These are phyloP conservation scores for Cladochytrium replicatum DNA, from an alignment of 192 early-diverging fungal genomes.

Conservation along the genomic window DNA sequence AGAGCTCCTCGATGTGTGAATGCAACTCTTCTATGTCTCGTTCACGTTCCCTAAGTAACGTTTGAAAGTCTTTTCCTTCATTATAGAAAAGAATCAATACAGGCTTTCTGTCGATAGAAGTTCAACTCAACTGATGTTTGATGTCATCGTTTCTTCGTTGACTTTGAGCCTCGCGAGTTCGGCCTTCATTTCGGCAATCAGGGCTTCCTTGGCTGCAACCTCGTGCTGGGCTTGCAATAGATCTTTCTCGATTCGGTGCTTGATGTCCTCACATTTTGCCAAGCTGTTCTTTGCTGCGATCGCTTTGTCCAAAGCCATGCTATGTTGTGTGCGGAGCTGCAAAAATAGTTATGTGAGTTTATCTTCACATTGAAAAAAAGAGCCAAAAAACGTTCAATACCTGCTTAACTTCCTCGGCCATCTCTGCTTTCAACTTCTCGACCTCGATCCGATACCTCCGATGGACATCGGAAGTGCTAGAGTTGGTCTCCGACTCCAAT, in stretches of 20 bases:
- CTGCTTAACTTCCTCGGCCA: conserved; percentile 41
- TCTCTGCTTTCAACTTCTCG: conserved; percentile 35
- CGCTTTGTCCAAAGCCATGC: conserved; percentile 38
- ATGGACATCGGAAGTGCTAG: conserved; percentile 30
- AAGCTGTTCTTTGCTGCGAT: conserved; percentile 23
- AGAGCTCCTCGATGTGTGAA: conserved; percentile 11
- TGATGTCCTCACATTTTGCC: conserved; percentile 12
- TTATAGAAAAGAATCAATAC: neutral
- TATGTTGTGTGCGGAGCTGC: conserved; percentile 40
- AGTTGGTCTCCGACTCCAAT: conserved; percentile 41
- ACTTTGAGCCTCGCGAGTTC: conserved; percentile 34
- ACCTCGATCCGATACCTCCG: conserved; percentile 41
- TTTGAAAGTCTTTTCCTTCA: too few relatives aligned
- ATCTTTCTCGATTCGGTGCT: conserved; percentile 32
- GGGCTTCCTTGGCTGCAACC: conserved; percentile 20
- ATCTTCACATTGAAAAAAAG: neutral
- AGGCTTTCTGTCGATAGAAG: neutral
- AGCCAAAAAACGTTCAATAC: neutral
- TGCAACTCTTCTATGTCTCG: too few relatives aligned
- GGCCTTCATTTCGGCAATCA: conserved; percentile 30
- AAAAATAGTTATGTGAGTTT: neutral
- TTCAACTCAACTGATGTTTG: neutral
- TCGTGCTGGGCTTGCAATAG: conserved; percentile 33
- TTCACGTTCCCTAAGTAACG: too few relatives aligned
- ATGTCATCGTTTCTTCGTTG: conserved; percentile 27